Evolutionary conservation across 1,284 basidiomycete species (phyloP), one percentile per base, ranked within the genome.

Genomic region (Meripilus lineatus): DNA sequence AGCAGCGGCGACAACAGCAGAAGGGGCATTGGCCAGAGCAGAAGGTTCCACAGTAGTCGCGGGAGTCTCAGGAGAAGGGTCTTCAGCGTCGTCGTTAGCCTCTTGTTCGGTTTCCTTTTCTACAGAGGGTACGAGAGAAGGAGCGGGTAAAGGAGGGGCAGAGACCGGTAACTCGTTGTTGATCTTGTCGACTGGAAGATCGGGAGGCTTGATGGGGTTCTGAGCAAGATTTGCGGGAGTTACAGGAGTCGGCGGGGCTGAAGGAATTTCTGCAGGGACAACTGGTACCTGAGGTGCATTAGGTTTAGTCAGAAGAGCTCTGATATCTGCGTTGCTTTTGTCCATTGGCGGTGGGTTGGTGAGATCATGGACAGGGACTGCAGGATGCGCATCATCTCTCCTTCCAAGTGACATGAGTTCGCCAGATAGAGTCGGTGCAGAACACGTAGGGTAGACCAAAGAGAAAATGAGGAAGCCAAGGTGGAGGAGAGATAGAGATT

Each of bases 381-480:
- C 15, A 13, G 44, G 46, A 24, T 49, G n/a, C n/a, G n/a, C n/a
- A n/a, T n/a, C n/a, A n/a, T n/a, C n/a, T n/a, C n/a, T n/a, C n/a
- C n/a, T n/a, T n/a, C n/a, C 20, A 26, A 36, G 23, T 4, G 36
- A 21, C 6, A 20, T 18, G 20, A 20, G 5, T 39, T 17, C 38
- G 21, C 26, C 38, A 14, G 36, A 20, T 10, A 37, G 43, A 3
- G 45, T 38, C 6, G 50, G 44, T 5, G 43, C 42, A 13, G 48
- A 34, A 20, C 36, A 32, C n/a, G 15, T 36, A 20, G 21, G 25
- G 24, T 39, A 38, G 18, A 41, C 41, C 30, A 37, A 38, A 21
- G 41, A 43, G 18, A 43, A 24, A 22, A 40, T 41, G 8, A 41
- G 11, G 18, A 48, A 36, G 32, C 46, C 35, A 36, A 53, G 34